phyloP scores from a whole-genome alignment of 177 flowering plant species.

The Vitis hybrid region DNA sequence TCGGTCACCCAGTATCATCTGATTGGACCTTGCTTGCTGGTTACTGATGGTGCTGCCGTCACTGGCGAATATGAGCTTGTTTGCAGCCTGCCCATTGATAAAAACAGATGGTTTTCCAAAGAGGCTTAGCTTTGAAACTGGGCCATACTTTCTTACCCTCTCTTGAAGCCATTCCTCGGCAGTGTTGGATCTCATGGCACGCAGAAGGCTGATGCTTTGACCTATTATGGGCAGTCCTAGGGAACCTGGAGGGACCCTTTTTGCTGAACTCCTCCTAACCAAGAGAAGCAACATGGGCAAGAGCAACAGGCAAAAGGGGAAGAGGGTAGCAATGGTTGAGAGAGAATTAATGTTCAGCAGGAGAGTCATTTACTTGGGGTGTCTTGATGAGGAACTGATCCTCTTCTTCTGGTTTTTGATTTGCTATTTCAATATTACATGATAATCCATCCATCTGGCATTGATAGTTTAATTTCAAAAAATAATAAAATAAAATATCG shows the following conservation, averaged over 20 bases:
- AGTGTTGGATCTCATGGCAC: constrained; percentile 32
- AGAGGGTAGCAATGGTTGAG: constrained; percentile 12
- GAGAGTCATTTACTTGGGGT: too few species aligned
- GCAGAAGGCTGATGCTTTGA: constrained; percentile 34
- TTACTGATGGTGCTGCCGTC: constrained; percentile 13
- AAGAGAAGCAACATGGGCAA: constrained; percentile 27
- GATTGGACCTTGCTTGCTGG: constrained; percentile 25
- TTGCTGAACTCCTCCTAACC: constrained; percentile 8
- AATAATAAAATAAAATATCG: too few species aligned
- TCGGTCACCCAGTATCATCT: constrained; percentile 30
- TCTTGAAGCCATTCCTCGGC: constrained; percentile 35
- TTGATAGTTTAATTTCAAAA: too few species aligned
- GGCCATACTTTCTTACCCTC: constrained; percentile 32
- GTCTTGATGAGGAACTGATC: too few species aligned
- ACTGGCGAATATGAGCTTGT: constrained; percentile 33
- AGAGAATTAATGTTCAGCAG: too few species aligned
- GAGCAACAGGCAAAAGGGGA: constrained; percentile 15
- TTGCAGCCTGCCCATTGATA: constrained; percentile 39
- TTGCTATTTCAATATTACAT: too few species aligned
- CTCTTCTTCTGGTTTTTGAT: too few species aligned
- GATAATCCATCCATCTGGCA: too few species aligned
- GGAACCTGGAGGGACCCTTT: constrained; percentile 39
- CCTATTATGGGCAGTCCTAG: constrained; percentile 42
- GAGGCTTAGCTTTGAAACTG: constrained; percentile 36
- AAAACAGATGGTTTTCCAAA: constrained; percentile 43